These are phyloP conservation scores for Arthonia radiata DNA, from an alignment of 495 filamentous ascomycete genomes.

Conservation along the genomic window DNA sequence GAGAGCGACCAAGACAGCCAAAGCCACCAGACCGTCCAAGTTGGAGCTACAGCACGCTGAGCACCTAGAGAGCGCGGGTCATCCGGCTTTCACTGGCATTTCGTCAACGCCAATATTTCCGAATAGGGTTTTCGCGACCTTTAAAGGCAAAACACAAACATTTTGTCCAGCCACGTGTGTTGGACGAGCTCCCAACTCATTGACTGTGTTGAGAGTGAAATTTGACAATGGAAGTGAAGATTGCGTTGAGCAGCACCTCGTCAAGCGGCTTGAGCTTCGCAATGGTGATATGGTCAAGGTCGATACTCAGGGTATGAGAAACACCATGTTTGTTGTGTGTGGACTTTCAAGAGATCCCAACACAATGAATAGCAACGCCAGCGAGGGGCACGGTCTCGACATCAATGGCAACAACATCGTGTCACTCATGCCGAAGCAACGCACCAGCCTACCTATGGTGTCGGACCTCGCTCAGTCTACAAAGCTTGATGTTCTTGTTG, in stretches of 20 bases:
- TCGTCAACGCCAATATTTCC: slow-evolving; percentile 6
- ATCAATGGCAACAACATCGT: slow-evolving; percentile 21
- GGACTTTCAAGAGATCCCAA: slow-evolving; percentile 17
- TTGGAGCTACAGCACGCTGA: no score
- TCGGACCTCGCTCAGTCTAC: slow-evolving; percentile 5
- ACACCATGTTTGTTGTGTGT: slow-evolving; percentile 21
- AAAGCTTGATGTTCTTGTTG: slow-evolving; percentile 20
- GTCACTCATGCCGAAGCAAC: slow-evolving; percentile 20
- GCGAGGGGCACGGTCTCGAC: slow-evolving; percentile 12
- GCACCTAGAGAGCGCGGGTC: no score
- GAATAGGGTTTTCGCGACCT: slow-evolving; percentile 25
- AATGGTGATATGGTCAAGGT: slow-evolving; percentile 27
- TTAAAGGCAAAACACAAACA: slow-evolving; percentile 22
- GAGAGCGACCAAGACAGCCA: no score
- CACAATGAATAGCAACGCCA: slow-evolving; percentile 1
- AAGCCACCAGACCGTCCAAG: no score
- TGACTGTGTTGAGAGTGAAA: slow-evolving; percentile 11
- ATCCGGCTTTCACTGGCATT: no score
- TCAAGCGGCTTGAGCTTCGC: slow-evolving; percentile 19
- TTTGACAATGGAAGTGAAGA: slow-evolving; percentile 23
- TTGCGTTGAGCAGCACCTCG: slow-evolving; percentile 13
- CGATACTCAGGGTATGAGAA: slow-evolving; percentile 21
- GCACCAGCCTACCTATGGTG: slow-evolving; percentile 15
- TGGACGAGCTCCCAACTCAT: slow-evolving; percentile 2
- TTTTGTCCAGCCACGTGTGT: slow-evolving; percentile 26